Conservation (phyloP, 75 land plant genomes). For the Picea glauca region DNA sequence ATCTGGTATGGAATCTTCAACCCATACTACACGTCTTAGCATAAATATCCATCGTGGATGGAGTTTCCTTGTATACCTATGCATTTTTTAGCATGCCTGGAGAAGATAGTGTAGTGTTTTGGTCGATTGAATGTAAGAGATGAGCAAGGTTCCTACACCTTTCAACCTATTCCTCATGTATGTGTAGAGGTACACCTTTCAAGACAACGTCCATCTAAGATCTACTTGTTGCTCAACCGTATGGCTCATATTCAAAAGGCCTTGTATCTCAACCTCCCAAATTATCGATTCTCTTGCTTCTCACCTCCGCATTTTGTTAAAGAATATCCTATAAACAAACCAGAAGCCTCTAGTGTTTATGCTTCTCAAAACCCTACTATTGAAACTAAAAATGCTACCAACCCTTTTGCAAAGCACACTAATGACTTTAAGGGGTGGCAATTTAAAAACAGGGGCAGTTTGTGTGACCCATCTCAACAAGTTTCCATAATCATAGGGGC, state of each 20-base stretch:
- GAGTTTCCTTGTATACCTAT: neutral
- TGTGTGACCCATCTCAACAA: no score
- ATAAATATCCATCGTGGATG: neutral
- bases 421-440: neutral
- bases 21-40: neutral
- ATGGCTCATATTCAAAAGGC: neutral
- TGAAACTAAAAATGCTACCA: neutral
- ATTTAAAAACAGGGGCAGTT: neutral
- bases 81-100: neutral
- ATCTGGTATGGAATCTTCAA: neutral
- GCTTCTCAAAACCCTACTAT: neutral
- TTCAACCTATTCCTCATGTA: neutral
- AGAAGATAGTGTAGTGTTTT: neutral
- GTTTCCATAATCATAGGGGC: no score
- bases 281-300: neutral
- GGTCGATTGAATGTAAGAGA: neutral
- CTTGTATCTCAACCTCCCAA: neutral
- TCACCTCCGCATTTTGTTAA: neutral
- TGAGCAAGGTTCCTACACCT: neutral
- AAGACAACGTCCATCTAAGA: neutral
- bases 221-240: neutral
- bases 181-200: neutral
- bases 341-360: neutral
- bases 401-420: neutral
- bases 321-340: neutral